Evolutionary conservation across 306 rosid genomes (phyloP).

Genomic region (Rubus idaeus): DNA sequence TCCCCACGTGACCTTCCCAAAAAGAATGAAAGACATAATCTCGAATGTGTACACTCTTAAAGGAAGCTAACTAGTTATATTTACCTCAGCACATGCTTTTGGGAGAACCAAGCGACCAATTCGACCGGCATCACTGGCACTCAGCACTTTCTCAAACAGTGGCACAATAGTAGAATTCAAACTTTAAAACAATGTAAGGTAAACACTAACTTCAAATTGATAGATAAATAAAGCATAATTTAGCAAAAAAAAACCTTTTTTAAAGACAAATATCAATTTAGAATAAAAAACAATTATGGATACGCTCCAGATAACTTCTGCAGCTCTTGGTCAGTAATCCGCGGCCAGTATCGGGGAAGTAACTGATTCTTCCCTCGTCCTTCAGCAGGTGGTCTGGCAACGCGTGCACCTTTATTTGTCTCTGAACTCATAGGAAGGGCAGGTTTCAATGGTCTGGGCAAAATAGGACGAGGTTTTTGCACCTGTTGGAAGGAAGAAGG

Average conservation of each 20-base stretch:
- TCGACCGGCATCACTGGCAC: conserved; percentile 99
- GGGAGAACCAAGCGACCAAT: conserved; percentile 99
- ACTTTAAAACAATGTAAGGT: conserved; percentile 64
- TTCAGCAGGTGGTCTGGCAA: conserved; percentile 92
- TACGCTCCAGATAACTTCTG: conserved; percentile 94
- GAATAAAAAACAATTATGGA: conserved; percentile 40
- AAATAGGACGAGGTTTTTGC: conserved; percentile 66
- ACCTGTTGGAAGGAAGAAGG: conserved; percentile 61
- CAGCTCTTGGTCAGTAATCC: conserved; percentile 93
- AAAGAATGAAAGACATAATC: conserved; percentile 4
- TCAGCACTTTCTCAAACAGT: conserved; percentile 89
- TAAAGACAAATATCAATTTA: neutral
- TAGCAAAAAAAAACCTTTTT: neutral
- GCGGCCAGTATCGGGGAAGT: conserved; percentile 99
- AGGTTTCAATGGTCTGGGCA: conserved; percentile 65
- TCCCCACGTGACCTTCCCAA: neutral
- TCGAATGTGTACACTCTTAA: conserved; percentile 1
- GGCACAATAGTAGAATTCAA: conserved; percentile 94
- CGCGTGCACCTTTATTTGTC: conserved; percentile 55
- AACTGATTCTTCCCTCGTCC: conserved; percentile 92
- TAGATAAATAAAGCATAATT: neutral
- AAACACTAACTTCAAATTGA: conserved; percentile 26
- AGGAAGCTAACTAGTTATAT: conserved; percentile 18
- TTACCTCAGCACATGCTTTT: conserved; percentile 99
- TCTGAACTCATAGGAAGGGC: conserved; percentile 44